These are phyloP conservation scores for Takashimella koratensis DNA, from an alignment of 1,284 basidiomycete genomes.

Conservation along the genomic window DNA sequence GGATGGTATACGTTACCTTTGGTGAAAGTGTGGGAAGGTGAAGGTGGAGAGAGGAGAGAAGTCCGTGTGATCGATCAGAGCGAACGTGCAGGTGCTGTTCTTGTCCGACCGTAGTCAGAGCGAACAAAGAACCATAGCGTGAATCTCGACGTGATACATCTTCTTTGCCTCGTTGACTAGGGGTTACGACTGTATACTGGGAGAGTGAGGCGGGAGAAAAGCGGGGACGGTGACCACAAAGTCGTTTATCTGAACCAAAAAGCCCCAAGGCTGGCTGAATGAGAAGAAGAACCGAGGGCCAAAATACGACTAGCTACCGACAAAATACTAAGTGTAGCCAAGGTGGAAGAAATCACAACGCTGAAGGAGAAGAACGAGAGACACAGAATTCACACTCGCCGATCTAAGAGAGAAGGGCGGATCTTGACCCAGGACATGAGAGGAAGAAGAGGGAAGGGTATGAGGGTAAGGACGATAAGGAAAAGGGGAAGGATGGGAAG, in stretches of 20 bases:
- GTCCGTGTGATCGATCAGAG: constrained; percentile 17
- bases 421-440: not conserved
- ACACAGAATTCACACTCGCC: not conserved
- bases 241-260: too few species aligned
- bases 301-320: too few species aligned
- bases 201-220: too few species aligned
- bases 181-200: too few species aligned
- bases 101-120: constrained; percentile 11
- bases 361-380: not conserved
- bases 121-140: too few species aligned
- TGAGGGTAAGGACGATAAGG: not conserved
- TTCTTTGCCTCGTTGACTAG: not conserved
- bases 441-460: not conserved
- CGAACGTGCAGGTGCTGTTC: constrained; percentile 8
- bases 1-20: constrained; percentile 37
- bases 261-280: too few species aligned
- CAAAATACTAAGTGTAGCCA: too few species aligned
- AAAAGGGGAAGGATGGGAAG: too few species aligned
- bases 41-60: constrained; percentile 30
- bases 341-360: not conserved
- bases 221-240: too few species aligned
- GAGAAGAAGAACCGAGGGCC: too few species aligned
- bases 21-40: constrained; percentile 33
- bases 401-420: not conserved
- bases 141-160: not conserved